These are phyloP conservation scores for Fraxinus ornus DNA, from an alignment of 305 asterid species.

Conservation along the genomic window DNA sequence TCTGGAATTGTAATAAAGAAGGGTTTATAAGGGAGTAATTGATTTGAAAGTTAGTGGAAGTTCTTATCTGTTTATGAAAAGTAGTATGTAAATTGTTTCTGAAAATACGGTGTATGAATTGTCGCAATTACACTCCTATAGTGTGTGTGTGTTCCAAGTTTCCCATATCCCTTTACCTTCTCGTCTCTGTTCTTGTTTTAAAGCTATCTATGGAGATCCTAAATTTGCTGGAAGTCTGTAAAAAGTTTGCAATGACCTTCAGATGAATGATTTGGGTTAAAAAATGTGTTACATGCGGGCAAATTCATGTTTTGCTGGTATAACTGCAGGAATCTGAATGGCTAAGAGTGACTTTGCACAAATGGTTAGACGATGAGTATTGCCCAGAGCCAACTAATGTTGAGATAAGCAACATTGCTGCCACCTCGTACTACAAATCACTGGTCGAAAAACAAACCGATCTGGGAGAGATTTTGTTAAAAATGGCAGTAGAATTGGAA, in stretches of 20 bases:
- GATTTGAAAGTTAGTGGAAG: neutral
- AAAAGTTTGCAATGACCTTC: neutral
- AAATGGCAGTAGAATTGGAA: conserved; percentile 72
- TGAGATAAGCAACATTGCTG: conserved; percentile 75
- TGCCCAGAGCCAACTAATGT: conserved; percentile 84
- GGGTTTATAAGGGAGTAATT: neutral
- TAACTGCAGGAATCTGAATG: conserved; percentile 71
- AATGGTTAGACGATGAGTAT: conserved; percentile 94
- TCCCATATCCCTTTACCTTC: neutral
- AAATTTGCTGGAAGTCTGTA: neutral
- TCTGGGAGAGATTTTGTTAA: conserved; percentile 77
- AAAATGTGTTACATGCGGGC: neutral
- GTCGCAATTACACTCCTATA: neutral
- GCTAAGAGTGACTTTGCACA: conserved; percentile 69
- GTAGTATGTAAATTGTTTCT: neutral
- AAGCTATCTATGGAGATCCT: neutral
- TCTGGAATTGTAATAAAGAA: neutral
- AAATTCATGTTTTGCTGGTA: neutral
- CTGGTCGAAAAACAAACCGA: conserved; percentile 59
- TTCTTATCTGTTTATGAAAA: neutral
- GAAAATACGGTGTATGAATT: neutral
- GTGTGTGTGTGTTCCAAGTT: neutral
- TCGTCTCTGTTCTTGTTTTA: neutral
- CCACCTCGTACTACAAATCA: conserved; percentile 62
- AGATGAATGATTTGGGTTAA: neutral